Evolutionary conservation across 2,329 filamentous ascomycete genomes (phyloP), one percentile per base, ranked within the genome.

Genomic region (Trichophyton rubrum): DNA sequence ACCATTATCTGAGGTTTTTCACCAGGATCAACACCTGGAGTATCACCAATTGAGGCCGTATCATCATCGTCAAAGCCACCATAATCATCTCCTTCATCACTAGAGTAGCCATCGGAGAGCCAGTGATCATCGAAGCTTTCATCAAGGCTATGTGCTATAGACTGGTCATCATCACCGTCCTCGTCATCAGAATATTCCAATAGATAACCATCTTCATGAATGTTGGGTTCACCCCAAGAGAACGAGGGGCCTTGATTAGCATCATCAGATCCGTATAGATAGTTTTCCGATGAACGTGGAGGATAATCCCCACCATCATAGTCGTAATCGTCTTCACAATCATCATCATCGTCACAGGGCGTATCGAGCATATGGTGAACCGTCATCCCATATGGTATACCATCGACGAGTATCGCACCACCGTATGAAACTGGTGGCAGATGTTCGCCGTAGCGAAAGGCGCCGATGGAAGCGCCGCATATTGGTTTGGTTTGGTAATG

Each of bases 311-410:
- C 70, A 1, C 71, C 70, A n/a, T 73, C 68, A 15, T 74, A 71
- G 1, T 72, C 70, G 20, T 73, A 68, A 13, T 74, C 71, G 1
- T 72, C 70, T 13, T 71, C 72, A 30, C 69, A 70, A 3, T 77
- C 75, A 3, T 72, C 75, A 41, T 82, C 80, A 49, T 81, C 79
- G 51, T 81, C 79, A 61, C 80, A 82, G 9, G 82, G 77, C 11
- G 77, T 75, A 67, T 96, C 92, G 1, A 97, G 82, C 85, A 97
- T 92, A 72, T 97, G 92, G 69, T 97, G 92, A 0, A 97, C 92
- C 22, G 90, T 96, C 89, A 97, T 93, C 11, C 92, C 92, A 68
- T 90, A 93, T 0, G 89, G 84, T 71, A 87, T 85, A 60, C 88
- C 85, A 69, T 97, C 90, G 1, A 97, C 84, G 35, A 93, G 77